A percentile compares a stretch with the other conserved stretches of the same genome.
Evolutionary conservation across 2,329 filamentous ascomycete genomes (phyloP).

Genomic region (Scedosporium dehoogii): DNA sequence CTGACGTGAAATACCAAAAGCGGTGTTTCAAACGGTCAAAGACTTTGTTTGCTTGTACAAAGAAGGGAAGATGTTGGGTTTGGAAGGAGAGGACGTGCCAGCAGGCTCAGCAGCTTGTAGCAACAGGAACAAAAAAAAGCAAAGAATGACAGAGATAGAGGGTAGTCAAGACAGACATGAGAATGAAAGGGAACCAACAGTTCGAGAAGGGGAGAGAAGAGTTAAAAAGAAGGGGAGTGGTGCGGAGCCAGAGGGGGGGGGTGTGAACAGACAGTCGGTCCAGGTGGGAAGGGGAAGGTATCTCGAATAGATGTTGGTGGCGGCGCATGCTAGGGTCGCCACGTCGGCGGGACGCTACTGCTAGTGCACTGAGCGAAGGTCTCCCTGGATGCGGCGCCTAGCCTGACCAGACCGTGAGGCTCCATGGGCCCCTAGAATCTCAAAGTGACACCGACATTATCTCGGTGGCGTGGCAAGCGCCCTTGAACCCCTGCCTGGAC

Average conservation of each 20-base stretch:
- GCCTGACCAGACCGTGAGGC: background rate
- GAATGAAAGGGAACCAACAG: background rate
- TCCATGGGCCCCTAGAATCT: background rate
- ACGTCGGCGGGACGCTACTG: background rate
- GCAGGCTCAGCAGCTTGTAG: background rate
- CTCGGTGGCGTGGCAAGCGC: background rate
- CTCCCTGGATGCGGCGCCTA: background rate
- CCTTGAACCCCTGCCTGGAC: background rate
- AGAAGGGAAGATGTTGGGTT: background rate
- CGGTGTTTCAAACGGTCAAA: background rate
- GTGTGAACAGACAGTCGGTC: background rate
- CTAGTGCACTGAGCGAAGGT: background rate
- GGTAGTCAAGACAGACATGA: background rate
- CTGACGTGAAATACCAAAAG: background rate
- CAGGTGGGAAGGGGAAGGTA: background rate
- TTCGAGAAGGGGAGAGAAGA: background rate
- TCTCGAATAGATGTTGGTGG: background rate
- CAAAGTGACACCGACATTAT: background rate
- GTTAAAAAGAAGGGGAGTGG: background rate
- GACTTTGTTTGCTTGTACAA: background rate
- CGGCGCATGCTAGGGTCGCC: background rate
- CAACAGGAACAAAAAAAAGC: background rate
- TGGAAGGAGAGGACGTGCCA: conserved; percentile 3
- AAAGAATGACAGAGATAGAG: background rate
- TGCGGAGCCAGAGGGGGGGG: background rate